These are phyloP conservation scores for Diaporthe vaccinii DNA, from an alignment of 2,329 filamentous ascomycete species.

Conservation along the genomic window DNA sequence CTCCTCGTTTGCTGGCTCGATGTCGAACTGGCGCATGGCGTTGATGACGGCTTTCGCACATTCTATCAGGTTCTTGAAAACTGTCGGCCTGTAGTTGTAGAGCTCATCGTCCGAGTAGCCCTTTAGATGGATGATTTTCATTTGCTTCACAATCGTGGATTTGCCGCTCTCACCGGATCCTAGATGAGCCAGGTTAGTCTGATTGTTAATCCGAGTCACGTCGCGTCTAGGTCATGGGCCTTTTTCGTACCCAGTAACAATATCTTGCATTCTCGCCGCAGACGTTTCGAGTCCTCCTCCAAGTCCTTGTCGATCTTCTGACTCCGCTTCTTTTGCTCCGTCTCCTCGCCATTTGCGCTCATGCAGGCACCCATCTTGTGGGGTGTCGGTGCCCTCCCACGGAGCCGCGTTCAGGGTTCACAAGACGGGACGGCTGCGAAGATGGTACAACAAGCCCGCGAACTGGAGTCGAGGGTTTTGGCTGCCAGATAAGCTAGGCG, in stretches of 20 bases:
- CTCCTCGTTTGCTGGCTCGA: constrained; percentile 79
- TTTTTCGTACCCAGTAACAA: constrained; percentile 83
- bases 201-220: neutral
- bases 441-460: constrained; percentile 32
- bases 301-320: constrained; percentile 94
- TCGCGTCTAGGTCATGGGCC: neutral
- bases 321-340: constrained; percentile 94
- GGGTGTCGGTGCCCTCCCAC: constrained; percentile 35
- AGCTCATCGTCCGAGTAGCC: constrained; percentile 96
- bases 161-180: constrained; percentile 99
- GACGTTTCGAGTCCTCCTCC: constrained; percentile 92
- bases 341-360: constrained; percentile 88
- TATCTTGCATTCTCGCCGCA: constrained; percentile 99
- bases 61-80: constrained; percentile 98
- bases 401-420: constrained; percentile 41
- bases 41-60: constrained; percentile 94
- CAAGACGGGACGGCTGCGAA: constrained; percentile 23
- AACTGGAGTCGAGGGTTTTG: constrained; percentile 29
- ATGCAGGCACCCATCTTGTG: constrained; percentile 90
- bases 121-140: constrained; percentile 99
- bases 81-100: constrained; percentile 92
- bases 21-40: constrained; percentile 92
- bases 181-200: constrained; percentile 55
- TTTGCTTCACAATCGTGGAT: constrained; percentile 99
- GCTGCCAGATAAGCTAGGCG: constrained; percentile 32